Percentiles rank a stretch among this genome's conserved stretches.
phyloP scores from a whole-genome alignment of 2,329 filamentous ascomycete genomes.

The Fusarium circinatum region DNA sequence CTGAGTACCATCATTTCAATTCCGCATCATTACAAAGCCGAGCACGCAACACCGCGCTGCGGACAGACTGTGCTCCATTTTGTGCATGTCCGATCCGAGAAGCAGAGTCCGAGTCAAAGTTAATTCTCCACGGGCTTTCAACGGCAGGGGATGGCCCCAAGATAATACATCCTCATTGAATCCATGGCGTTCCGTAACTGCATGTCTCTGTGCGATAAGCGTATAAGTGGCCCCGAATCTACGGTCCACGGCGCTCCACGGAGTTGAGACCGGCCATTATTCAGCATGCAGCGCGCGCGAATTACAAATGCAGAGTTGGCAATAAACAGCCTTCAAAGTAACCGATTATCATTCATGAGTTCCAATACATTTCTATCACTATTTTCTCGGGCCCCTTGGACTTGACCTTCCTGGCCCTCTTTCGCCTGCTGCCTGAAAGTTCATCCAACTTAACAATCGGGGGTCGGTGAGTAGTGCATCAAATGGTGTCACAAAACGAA shows the following conservation, averaged over 20 bases:
- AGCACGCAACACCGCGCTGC: not conserved
- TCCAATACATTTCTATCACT: too few species aligned
- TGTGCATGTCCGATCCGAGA: not conserved
- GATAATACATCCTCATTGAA: not conserved
- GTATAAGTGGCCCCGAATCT: not conserved
- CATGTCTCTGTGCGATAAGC: not conserved
- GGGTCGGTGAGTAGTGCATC: too few species aligned
- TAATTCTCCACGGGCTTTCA: not conserved
- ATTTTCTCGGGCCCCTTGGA: too few species aligned
- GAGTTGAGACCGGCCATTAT: not conserved
- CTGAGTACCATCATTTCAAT: not conserved
- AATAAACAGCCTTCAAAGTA: too few species aligned
- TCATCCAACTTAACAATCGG: too few species aligned
- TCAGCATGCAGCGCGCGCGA: not conserved
- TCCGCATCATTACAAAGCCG: not conserved
- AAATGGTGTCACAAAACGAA: too few species aligned
- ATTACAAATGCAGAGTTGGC: not conserved
- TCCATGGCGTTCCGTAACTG: not conserved
- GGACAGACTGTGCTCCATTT: not conserved
- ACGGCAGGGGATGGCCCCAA: accelerated
- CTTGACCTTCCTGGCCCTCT: too few species aligned
- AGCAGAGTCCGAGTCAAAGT: not conserved
- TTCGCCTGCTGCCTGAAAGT: too few species aligned
- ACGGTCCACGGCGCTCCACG: constrained; percentile 22
- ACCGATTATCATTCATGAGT: too few species aligned